A percentile compares a stretch with the other conserved stretches of the same genome.
These are phyloP conservation scores for Volutella citrinella DNA, from an alignment of 2,329 filamentous ascomycete species.

Conservation along the genomic window DNA sequence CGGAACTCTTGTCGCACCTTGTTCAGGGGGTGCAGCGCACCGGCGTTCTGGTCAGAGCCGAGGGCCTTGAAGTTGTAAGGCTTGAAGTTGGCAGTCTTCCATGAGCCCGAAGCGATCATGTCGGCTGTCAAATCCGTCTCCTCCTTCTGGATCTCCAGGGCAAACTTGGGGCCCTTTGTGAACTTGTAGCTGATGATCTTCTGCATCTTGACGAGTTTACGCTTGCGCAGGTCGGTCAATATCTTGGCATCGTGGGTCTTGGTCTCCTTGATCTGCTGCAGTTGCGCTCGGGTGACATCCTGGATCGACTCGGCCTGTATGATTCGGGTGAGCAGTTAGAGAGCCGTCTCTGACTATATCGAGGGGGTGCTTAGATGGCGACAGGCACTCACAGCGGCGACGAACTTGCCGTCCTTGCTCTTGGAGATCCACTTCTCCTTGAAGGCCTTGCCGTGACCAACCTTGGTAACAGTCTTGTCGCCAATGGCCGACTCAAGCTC, in stretches of 20 bases:
- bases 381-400: constrained; percentile 46
- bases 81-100: constrained; percentile 93
- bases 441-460: constrained; percentile 95
- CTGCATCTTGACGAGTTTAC: constrained; percentile 80
- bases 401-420: constrained; percentile 54
- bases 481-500: constrained; percentile 70
- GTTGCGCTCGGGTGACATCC: constrained; percentile 74
- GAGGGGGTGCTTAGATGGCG: no score
- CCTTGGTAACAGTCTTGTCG: constrained; percentile 69
- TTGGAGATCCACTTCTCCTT: constrained; percentile 71
- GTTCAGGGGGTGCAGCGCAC: constrained; percentile 70
- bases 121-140: constrained; percentile 94
- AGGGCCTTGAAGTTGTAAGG: constrained; percentile 72
- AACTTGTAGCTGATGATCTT: constrained; percentile 86
- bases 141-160: constrained; percentile 83
- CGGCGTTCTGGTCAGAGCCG: constrained; percentile 58
- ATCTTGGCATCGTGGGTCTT: constrained; percentile 73
- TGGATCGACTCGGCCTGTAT: constrained; percentile 69
- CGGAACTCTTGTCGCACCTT: constrained; percentile 96
- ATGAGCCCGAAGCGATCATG: constrained; percentile 82
- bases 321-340: no score
- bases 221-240: constrained; percentile 81
- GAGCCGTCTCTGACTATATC: no score
- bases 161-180: constrained; percentile 82
- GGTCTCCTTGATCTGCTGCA: constrained; percentile 69